phyloP scores from a whole-genome alignment of 306 rosid species.

The Cucurbita ficifolia region DNA sequence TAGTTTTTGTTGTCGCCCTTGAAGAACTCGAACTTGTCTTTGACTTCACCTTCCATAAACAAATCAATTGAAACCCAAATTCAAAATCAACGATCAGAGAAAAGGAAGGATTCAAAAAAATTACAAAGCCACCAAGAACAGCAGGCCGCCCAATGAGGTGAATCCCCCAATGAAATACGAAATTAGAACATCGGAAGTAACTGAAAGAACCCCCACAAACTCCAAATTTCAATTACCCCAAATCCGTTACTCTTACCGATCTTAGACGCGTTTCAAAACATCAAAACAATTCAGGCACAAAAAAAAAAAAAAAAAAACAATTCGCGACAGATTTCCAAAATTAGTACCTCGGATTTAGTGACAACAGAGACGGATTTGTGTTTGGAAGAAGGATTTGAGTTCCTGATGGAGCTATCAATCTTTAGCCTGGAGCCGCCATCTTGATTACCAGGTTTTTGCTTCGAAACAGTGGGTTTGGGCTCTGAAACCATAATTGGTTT shows the following conservation, averaged over 20 bases:
- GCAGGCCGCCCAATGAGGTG: not conserved
- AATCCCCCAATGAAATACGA: not conserved
- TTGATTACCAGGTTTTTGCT: conserved; percentile 24
- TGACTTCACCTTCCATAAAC: conserved; percentile 47
- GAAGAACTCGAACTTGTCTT: conserved; percentile 28
- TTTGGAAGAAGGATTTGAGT: conserved; percentile 28
- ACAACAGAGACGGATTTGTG: conserved; percentile 29
- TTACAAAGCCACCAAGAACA: not conserved
- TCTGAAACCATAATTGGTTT: conserved; percentile 31
- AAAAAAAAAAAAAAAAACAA: not conserved
- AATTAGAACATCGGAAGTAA: not conserved
- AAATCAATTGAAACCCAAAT: not conserved
- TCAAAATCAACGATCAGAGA: not conserved
- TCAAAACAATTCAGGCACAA: not conserved
- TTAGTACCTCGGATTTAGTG: conserved; percentile 53
- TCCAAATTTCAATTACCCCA: not conserved
- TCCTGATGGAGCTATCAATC: conserved; percentile 39
- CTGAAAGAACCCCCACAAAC: not conserved
- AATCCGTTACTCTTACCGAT: not conserved
- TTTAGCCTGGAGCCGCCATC: conserved; percentile 42
- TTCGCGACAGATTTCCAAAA: not conserved
- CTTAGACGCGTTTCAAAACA: not conserved
- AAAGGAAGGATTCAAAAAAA: not conserved
- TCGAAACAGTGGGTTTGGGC: conserved; percentile 23
- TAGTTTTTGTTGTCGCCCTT: conserved; percentile 19